A percentile compares a stretch with the other conserved stretches of the same genome.
Conservation (phyloP, 2,329 filamentous ascomycete species). For the Arachnomyces sp. region DNA sequence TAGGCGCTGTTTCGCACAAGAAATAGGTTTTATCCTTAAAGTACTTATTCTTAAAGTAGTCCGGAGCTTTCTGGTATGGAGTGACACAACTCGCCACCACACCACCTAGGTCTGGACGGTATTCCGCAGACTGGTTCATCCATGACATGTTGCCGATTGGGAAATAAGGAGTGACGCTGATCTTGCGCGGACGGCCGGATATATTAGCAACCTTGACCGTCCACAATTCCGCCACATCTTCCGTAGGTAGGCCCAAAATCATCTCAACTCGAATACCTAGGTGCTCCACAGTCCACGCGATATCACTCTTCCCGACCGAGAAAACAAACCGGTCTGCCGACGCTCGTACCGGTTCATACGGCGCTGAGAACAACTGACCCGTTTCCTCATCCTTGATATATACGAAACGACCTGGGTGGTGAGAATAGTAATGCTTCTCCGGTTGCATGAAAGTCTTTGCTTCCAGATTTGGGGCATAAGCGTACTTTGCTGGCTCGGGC, state of each 20-base stretch:
- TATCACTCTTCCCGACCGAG: constrained; percentile 49
- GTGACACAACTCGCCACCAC: constrained; percentile 48
- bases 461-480: constrained; percentile 52
- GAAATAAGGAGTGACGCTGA: constrained; percentile 52
- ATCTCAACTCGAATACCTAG: constrained; percentile 39
- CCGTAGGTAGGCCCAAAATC: constrained; percentile 44
- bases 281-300: constrained; percentile 48
- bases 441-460: constrained; percentile 56
- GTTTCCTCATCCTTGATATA: constrained; percentile 52
- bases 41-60: constrained; percentile 52
- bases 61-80: constrained; percentile 50
- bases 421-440: constrained; percentile 52
- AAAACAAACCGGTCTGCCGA: constrained; percentile 44
- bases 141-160: constrained; percentile 55
- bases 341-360: constrained; percentile 49
- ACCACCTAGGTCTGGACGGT: constrained; percentile 41
- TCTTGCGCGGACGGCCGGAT: constrained; percentile 24
- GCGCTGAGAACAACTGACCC: constrained; percentile 46
- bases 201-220: constrained; percentile 46
- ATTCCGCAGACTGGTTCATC: constrained; percentile 55
- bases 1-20: constrained; percentile 45
- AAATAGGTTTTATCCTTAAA: constrained; percentile 54
- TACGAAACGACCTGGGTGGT: constrained; percentile 53
- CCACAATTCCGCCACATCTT: constrained; percentile 52
- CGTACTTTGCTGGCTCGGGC: constrained; percentile 54